These are phyloP conservation scores for Crotalaria pallida DNA, from an alignment of 306 rosid genomes.

Conservation along the genomic window DNA sequence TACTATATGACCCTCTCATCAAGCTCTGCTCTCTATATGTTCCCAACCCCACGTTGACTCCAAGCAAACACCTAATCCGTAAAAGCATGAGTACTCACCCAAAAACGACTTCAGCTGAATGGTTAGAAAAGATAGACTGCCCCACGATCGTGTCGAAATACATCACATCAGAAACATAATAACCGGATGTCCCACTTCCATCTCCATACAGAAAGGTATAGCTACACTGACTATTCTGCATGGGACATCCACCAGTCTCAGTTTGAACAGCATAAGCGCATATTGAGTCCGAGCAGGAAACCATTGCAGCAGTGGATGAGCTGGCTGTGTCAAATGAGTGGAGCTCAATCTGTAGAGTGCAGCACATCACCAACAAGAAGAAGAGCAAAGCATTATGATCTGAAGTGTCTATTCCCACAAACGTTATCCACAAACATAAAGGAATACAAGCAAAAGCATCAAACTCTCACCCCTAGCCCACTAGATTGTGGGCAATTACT, in stretches of 20 bases:
- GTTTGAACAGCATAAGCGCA: slow-evolving; percentile 61
- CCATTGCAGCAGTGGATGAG: slow-evolving; percentile 59
- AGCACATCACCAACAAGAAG: slow-evolving; percentile 15
- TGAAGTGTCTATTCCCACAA: neutral
- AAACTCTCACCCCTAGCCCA: slow-evolving; percentile 62
- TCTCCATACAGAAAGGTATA: slow-evolving; percentile 85
- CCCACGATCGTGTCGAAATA: slow-evolving; percentile 74
- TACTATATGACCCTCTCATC: neutral
- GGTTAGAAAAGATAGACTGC: slow-evolving; percentile 52
- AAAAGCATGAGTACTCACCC: slow-evolving; percentile 63
- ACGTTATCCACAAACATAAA: neutral
- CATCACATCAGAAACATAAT: slow-evolving; percentile 71
- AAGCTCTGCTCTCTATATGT: slow-evolving; percentile 6
- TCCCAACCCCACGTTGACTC: slow-evolving; percentile 7
- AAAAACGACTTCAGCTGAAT: slow-evolving; percentile 63
- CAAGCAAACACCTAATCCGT: neutral
- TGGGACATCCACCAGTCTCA: slow-evolving; percentile 54
- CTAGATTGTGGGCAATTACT: slow-evolving; percentile 82
- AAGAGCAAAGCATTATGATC: slow-evolving; percentile 7
- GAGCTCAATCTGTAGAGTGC: slow-evolving; percentile 67
- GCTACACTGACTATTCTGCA: slow-evolving; percentile 74
- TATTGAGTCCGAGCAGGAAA: slow-evolving; percentile 73
- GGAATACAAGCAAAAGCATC: neutral
- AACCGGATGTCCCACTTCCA: slow-evolving; percentile 93
- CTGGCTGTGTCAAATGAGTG: slow-evolving; percentile 70